These are phyloP conservation scores for Leccinum ochraceum DNA, from an alignment of 768 basidiomycete species.

Conservation along the genomic window DNA sequence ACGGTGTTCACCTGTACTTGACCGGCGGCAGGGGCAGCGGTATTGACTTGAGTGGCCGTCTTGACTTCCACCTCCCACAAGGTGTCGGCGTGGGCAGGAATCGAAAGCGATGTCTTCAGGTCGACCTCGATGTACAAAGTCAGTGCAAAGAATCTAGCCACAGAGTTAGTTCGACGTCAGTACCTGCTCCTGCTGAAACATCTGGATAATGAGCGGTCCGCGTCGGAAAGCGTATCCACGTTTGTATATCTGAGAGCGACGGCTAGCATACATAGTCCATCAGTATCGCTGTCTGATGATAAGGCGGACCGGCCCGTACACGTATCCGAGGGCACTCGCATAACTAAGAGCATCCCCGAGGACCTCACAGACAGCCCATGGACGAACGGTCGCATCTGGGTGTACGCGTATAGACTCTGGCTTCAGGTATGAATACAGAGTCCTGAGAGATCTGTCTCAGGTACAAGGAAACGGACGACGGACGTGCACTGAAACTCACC, in stretches of 20 bases:
- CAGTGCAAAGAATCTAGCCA: constrained; percentile 4
- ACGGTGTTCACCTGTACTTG: constrained; percentile 66
- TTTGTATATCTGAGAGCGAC: constrained; percentile 78
- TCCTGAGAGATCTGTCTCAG: constrained; percentile 42
- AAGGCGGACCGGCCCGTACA: constrained; percentile 42
- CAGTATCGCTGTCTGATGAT: constrained; percentile 3
- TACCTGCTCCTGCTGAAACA: constrained; percentile 87
- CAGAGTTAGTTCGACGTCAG: constrained; percentile 2
- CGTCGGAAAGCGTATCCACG: constrained; percentile 76
- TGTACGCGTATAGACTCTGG: constrained; percentile 83
- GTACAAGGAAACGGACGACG: not conserved
- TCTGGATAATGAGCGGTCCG: constrained; percentile 69
- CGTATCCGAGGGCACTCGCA: constrained; percentile 76
- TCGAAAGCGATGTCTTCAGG: constrained; percentile 70
- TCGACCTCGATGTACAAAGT: constrained; percentile 53
- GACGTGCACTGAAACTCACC: constrained; percentile 43
- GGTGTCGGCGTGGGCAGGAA: constrained; percentile 76
- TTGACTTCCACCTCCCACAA: constrained; percentile 90
- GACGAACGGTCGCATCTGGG: constrained; percentile 84
- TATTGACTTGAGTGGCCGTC: constrained; percentile 75
- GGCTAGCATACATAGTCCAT: constrained; percentile 38
- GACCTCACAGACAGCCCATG: constrained; percentile 80
- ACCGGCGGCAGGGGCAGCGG: constrained; percentile 42
- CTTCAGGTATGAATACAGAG: constrained; percentile 77
- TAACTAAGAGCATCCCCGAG: constrained; percentile 79